Evolutionary conservation across 1,139 yeast species (phyloP), one percentile per base, ranked within the genome.

Genomic region (Candida pseudocylindracea): DNA sequence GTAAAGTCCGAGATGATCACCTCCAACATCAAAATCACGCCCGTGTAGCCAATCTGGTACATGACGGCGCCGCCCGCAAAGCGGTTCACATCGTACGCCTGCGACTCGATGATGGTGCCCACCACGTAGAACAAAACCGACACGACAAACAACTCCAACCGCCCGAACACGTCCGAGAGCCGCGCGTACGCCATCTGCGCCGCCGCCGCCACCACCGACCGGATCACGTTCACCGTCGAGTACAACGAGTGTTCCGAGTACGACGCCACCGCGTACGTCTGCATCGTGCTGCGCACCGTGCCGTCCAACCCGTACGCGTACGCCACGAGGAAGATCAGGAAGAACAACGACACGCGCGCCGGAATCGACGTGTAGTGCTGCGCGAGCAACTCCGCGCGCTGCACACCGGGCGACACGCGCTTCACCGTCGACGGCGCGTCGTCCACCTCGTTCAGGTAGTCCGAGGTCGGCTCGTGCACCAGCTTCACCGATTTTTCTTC

Each of bases 41-140:
- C 83, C 28, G 76, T 66, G 46, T 63, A 72, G 7, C 92, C 91
- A 39, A 73, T 54, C 42, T 70, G 74, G 49, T 71, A 74, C 36
- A 78, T 54, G 26, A 75, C 69, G 0, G 80, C 63, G 41, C 88
- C 91, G 12, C 74, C 88, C 34, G 81, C 75, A 42, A 67, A 75
- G 29, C 71, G 55, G 38, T 68, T 63, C 28, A 76, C 69, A 41
- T 70, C 68, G 38, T 58, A 60, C 6, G 85, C 71, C 43, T 70
- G 76, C 2, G 76, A 68, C 51, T 72, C 72, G 39, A 74, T 63
- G 33, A 78, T 61, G 7, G 83, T 74, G 27, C 91, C 91, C 32
- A 76, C 57, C 12, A 62, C 63, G 43, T 75, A 74, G 40, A 76
- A 63, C 7, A 75, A 40, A 24, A 74, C 54, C 1, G 78, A 57